These are phyloP conservation scores for Tetrapyrgos nigripes DNA, from an alignment of 1,284 basidiomycete species.

Conservation along the genomic window DNA sequence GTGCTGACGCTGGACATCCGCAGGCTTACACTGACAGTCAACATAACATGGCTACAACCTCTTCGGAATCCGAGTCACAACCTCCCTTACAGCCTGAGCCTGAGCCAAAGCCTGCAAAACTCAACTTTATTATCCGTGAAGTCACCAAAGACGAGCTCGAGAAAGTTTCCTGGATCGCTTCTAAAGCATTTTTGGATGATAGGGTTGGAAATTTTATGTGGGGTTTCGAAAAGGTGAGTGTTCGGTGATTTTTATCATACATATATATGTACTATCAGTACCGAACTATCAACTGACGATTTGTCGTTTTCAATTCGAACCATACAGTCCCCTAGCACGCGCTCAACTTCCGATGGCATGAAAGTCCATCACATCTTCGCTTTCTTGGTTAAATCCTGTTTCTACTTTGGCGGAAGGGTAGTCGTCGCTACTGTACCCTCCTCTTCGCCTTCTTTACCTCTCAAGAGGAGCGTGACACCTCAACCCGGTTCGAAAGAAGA, in stretches of 20 bases:
- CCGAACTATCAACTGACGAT: neutral
- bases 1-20: too few relatives aligned
- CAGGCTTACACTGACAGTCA: too few relatives aligned
- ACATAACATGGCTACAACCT: neutral
- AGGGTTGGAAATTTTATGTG: neutral
- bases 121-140: constrained; percentile 2
- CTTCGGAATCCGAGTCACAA: neutral
- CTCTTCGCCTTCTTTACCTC: neutral
- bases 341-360: neutral
- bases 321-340: neutral
- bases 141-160: neutral
- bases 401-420: constrained; percentile 1
- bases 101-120: neutral
- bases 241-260: neutral
- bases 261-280: neutral
- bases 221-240: neutral
- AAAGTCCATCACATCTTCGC: constrained; percentile 5
- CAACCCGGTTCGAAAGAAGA: neutral
- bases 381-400: neutral
- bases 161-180: constrained; percentile 1
- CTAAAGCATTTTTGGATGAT: constrained; percentile 11
- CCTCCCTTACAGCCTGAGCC: neutral
- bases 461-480: neutral
- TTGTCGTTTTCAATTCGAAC: too few relatives aligned
- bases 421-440: neutral